Conservation (phyloP, 202 grass and related monocot species). For the Alloteropsis angusta region DNA sequence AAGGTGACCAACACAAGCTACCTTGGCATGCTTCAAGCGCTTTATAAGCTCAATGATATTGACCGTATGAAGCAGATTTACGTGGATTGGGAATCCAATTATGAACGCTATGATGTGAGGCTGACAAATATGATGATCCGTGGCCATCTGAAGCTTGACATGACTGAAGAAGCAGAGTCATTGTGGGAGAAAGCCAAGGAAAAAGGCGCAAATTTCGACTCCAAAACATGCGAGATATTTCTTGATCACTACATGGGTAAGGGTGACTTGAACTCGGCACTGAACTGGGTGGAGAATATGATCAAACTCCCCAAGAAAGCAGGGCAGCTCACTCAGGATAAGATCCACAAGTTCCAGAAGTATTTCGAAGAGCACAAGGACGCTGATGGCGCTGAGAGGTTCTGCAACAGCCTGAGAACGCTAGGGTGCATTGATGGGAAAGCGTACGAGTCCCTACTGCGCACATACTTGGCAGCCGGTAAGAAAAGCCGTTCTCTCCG, state of each 20-base stretch:
- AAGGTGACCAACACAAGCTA: slow-evolving; percentile 58
- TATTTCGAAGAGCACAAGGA: slow-evolving; percentile 64
- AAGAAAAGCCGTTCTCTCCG: slow-evolving; percentile 26
- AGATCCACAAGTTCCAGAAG: slow-evolving; percentile 38
- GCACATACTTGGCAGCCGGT: slow-evolving; percentile 34
- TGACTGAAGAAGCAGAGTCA: slow-evolving; percentile 47
- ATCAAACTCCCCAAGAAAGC: slow-evolving; percentile 35
- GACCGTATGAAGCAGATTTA: slow-evolving; percentile 48
- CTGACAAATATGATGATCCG: slow-evolving; percentile 56
- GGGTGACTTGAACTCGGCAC: slow-evolving; percentile 24
- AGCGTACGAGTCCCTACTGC: slow-evolving; percentile 43
- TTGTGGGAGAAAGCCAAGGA: slow-evolving; percentile 43
- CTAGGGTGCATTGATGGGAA: slow-evolving; percentile 39
- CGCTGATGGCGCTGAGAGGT: slow-evolving; percentile 31
- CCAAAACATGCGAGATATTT: slow-evolving; percentile 57
- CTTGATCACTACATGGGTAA: slow-evolving; percentile 43
- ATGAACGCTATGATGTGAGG: slow-evolving; percentile 37
- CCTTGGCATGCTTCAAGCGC: slow-evolving; percentile 57
- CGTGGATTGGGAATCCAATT: slow-evolving; percentile 56
- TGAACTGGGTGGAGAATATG: slow-evolving; percentile 50
- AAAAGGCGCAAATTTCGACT: slow-evolving; percentile 39
- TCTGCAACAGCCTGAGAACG: slow-evolving; percentile 36
- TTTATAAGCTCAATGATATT: slow-evolving; percentile 52
- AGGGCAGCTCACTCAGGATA: slow-evolving; percentile 44
- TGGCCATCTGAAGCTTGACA: slow-evolving; percentile 38